Evolutionary conservation across 306 rosid species (phyloP), one percentile per base, ranked within the genome.

Genomic region (Fragaria ananassa): DNA sequence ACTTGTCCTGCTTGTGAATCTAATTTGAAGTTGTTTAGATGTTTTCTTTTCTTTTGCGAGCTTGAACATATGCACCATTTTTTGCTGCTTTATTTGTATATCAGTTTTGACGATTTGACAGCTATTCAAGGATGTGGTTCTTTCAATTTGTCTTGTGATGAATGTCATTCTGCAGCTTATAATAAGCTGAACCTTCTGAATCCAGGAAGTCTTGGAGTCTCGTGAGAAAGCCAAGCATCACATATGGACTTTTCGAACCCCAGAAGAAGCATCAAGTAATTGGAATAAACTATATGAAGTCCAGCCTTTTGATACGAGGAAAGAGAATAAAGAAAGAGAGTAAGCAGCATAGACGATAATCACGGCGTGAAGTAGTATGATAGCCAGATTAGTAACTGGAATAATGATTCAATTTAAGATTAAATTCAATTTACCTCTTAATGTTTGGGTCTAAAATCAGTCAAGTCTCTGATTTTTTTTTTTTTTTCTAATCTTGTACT

Each of bases 161-260:
- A 14, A 60, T 41, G 47, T 19, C 53, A 34, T 63, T 74, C n/a
- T 44, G 68, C 44, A 60, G 57, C 25, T 54, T 34, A 25, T 77
- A 68, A 80, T 72, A 74, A 58, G 77, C 35, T 76, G 50, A 57
- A 37, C 37, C 50, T 74, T 74, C 39, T 77, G 75, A 39, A 42
- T 78, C 91, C 91, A 95, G 97, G 98, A 89, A 78, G 83, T 92
- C 85, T 85, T 95, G 74, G 90, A 92, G 81, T 25, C 80, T 78
- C 87, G 88, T 54, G 93, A 90, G 78, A 86, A 85, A 71, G 81
- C 86, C 42, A 87, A 86, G 83, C 4, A 83, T 75, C 98, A 92
- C 74, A 83, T 92, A 37, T 95, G 96, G 98, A 85, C 83, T 50
- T 83, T 85, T 74, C 90, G 95, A 50, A 87, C 93, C 15, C 87